Evolutionary conservation across 176 grass and related monocot species (phyloP).

Genomic region (Coix lacrymajobi): DNA sequence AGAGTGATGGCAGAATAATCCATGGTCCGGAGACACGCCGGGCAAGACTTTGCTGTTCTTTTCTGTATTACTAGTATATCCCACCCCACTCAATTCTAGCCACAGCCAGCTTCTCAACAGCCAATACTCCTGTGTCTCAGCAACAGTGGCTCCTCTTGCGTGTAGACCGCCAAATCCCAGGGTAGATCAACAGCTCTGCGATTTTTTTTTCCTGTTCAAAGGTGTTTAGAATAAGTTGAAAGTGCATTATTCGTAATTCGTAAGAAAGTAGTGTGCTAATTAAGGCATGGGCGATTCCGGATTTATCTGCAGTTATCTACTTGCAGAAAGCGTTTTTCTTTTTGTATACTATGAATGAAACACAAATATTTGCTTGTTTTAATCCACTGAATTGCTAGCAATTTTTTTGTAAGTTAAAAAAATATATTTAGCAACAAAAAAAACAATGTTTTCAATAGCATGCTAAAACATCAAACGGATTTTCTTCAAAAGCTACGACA

Average conservation of each 20-base stretch:
- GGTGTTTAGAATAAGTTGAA: not conserved
- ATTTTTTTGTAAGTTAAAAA: not conserved
- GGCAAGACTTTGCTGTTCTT: slow-evolving; percentile 23
- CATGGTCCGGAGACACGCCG: slow-evolving; percentile 28
- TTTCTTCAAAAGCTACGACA: too few relatives aligned
- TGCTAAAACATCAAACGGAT: too few relatives aligned
- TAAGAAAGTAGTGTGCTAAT: not conserved
- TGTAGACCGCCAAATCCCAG: not conserved
- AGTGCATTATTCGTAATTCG: too few relatives aligned
- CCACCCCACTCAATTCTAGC: not conserved
- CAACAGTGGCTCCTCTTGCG: not conserved
- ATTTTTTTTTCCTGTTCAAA: not conserved
- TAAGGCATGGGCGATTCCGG: not conserved
- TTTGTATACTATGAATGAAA: too few relatives aligned
- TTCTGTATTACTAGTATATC: not conserved
- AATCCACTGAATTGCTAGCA: too few relatives aligned
- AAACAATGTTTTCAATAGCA: too few relatives aligned
- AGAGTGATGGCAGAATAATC: slow-evolving; percentile 33
- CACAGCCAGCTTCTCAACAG: slow-evolving; percentile 36
- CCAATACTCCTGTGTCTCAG: not conserved
- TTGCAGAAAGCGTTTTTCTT: too few relatives aligned
- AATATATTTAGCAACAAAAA: not conserved
- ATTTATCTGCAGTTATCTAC: too few relatives aligned
- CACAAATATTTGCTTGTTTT: too few relatives aligned
- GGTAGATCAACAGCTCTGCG: not conserved